Percentiles rank a stretch among this genome's conserved stretches.
Conservation (phyloP, 106 monocot species). For the Acorus calamus region DNA sequence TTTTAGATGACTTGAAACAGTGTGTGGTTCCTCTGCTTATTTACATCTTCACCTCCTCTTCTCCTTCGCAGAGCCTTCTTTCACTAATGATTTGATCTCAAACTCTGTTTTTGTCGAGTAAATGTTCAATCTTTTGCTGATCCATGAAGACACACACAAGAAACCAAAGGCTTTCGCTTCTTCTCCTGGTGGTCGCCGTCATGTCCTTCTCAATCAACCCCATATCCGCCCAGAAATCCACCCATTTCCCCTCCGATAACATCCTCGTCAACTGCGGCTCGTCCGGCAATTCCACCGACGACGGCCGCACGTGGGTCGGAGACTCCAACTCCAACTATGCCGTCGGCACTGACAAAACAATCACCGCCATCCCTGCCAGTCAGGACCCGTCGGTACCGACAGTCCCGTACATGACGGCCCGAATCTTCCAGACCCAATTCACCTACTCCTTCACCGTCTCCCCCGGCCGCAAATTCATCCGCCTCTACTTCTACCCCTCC, state of each 20-base stretch:
- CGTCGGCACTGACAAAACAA: neutral
- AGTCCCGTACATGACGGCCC: conserved; percentile 37
- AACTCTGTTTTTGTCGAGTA: no score
- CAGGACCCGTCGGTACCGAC: conserved; percentile 12
- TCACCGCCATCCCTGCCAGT: neutral
- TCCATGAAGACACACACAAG: no score
- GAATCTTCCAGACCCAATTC: conserved; percentile 57
- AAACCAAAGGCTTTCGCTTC: neutral
- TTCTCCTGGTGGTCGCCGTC: neutral
- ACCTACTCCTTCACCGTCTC: conserved; percentile 61
- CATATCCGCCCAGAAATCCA: neutral
- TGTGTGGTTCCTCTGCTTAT: no score
- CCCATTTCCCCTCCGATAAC: neutral
- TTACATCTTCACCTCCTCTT: no score
- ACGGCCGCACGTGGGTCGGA: conserved; percentile 34
- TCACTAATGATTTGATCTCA: no score
- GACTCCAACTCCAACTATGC: conserved; percentile 29
- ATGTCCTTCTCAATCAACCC: neutral
- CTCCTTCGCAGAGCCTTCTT: no score
- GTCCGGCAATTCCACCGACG: neutral
- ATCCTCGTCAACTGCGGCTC: conserved; percentile 41
- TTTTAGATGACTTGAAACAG: no score
- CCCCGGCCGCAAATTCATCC: conserved; percentile 54
- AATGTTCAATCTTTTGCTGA: no score
- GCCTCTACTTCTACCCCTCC: conserved; percentile 62